These are phyloP conservation scores for Pseudonitzschia multistriata DNA, from an alignment of 108 stramenopile genomes.

Conservation along the genomic window DNA sequence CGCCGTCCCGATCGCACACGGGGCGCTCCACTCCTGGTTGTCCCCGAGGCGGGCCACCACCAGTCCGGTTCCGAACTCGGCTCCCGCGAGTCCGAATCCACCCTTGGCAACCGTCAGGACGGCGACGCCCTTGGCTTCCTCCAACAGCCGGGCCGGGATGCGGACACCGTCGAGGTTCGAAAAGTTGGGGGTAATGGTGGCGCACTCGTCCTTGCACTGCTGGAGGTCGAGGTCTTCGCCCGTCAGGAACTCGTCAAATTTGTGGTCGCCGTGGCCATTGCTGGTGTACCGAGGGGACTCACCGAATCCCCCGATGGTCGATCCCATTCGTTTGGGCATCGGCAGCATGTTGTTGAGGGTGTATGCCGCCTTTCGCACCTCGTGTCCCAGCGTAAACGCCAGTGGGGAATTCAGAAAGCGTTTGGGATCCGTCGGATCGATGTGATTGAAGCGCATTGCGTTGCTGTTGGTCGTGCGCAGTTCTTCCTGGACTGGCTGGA, in stretches of 20 bases:
- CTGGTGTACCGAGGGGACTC: neutral
- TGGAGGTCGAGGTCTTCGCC: constrained; percentile 30
- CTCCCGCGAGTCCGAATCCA: constrained; percentile 81
- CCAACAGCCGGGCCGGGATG: constrained; percentile 72
- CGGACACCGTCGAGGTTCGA: constrained; percentile 72
- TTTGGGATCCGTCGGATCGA: constrained; percentile 69
- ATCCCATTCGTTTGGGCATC: constrained; percentile 46
- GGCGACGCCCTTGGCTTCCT: constrained; percentile 78
- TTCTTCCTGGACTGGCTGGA: constrained; percentile 69
- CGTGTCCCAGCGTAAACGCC: constrained; percentile 89
- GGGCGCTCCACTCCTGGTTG: constrained; percentile 75
- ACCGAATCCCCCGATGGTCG: constrained; percentile 17
- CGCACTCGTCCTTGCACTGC: constrained; percentile 52
- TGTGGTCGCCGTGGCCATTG: neutral
- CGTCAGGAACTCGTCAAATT: constrained; percentile 15
- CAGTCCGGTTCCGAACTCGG: constrained; percentile 88
- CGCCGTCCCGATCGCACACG: constrained; percentile 81
- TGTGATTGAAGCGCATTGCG: constrained; percentile 81
- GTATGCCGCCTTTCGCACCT: constrained; percentile 87
- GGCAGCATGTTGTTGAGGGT: constrained; percentile 83
- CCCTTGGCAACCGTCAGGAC: constrained; percentile 78
- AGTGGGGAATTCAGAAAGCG: constrained; percentile 75
- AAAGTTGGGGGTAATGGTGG: constrained; percentile 59
- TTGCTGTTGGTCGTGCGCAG: constrained; percentile 66
- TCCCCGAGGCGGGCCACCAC: constrained; percentile 71